Percentiles rank a stretch among this genome's conserved stretches.
These are phyloP conservation scores for Hygrophila difformis DNA, from an alignment of 257 asterid species.

Conservation along the genomic window DNA sequence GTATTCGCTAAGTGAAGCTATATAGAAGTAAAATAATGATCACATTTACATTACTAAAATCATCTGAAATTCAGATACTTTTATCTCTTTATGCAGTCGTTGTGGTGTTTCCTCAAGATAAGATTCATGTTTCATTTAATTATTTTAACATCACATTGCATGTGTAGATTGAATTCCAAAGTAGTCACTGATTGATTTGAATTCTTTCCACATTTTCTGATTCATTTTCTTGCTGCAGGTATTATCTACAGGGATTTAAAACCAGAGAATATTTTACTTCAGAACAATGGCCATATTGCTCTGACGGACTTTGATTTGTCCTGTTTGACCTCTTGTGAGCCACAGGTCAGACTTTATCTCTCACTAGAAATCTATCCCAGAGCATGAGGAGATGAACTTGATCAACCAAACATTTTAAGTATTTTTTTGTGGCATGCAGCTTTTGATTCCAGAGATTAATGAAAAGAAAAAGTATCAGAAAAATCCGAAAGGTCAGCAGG, in stretches of 20 bases:
- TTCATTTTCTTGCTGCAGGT: conserved; percentile 24
- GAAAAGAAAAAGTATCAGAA: conserved; percentile 63
- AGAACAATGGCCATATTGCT: not conserved
- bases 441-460: conserved; percentile 61
- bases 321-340: conserved; percentile 95
- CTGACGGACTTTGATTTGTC: not conserved
- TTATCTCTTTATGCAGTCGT: too few relatives aligned
- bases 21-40: too few relatives aligned
- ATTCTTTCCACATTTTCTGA: conserved; percentile 4
- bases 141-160: too few relatives aligned
- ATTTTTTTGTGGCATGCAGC: conserved; percentile 42
- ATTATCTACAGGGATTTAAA: not conserved
- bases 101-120: too few relatives aligned
- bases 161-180: too few relatives aligned
- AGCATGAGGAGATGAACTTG: not conserved
- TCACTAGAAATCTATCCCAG: conserved; percentile 1
- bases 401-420: not conserved
- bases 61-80: too few relatives aligned
- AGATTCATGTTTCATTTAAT: too few relatives aligned
- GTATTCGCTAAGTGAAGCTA: too few relatives aligned
- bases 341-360: conserved; percentile 48
- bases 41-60: too few relatives aligned
- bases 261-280: not conserved
- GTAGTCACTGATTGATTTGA: too few relatives aligned
- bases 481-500: conserved; percentile 44